These are phyloP conservation scores for Astrocystis sublimbata DNA, from an alignment of 495 filamentous ascomycete genomes.

Conservation along the genomic window DNA sequence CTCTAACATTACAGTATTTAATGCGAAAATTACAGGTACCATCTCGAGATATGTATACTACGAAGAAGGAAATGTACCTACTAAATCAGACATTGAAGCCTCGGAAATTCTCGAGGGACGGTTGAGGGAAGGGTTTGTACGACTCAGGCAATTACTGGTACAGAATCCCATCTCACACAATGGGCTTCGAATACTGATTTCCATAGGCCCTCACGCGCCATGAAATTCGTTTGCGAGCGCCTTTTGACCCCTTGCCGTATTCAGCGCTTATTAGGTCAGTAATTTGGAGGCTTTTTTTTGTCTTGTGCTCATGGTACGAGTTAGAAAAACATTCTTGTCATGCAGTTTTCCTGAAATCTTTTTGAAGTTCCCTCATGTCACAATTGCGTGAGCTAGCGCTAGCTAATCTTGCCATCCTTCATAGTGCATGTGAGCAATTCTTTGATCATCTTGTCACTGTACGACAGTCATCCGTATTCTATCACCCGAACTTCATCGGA, in stretches of 20 bases:
- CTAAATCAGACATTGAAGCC: constrained; percentile 48
- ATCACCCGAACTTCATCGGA: constrained; percentile 50
- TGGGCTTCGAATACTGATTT: background rate
- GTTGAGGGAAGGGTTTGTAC: constrained; percentile 59
- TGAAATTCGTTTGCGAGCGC: constrained; percentile 58
- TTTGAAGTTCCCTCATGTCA: background rate
- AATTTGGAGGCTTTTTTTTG: background rate
- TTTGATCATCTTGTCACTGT: constrained; percentile 60
- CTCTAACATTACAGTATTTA: background rate
- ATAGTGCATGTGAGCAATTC: constrained; percentile 52
- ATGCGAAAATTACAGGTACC: constrained; percentile 37
- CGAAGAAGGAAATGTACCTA: constrained; percentile 51
- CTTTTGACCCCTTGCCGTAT: constrained; percentile 58
- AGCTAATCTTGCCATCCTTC: background rate
- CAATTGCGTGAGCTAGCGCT: too few relatives aligned
- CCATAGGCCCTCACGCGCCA: constrained; percentile 52
- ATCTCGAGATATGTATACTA: constrained; percentile 63
- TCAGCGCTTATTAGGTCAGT: constrained; percentile 47
- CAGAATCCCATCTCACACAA: constrained; percentile 1
- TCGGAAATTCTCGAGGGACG: constrained; percentile 61
- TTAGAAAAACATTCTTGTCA: too few relatives aligned
- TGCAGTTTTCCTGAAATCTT: background rate
- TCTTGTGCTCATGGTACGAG: too few relatives aligned
- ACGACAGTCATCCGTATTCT: constrained; percentile 59
- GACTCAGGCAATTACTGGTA: constrained; percentile 57